These are phyloP conservation scores for Globisporangium apiculatum DNA, from an alignment of 352 stramenopile species.

Conservation along the genomic window DNA sequence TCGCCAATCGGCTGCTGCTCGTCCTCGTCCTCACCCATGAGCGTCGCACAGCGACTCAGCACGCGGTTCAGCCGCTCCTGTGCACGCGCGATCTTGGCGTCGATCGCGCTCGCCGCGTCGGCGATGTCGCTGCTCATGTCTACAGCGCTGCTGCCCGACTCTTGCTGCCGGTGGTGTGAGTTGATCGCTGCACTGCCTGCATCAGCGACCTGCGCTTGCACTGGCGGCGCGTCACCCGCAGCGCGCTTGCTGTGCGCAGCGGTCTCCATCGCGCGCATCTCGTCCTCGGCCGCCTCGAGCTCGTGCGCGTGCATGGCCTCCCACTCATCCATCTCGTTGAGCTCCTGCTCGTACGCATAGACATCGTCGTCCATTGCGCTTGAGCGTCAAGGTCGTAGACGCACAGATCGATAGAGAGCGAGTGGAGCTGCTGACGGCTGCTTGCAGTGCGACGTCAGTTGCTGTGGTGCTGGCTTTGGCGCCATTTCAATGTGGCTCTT, in stretches of 20 bases:
- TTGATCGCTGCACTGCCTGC: too few relatives aligned
- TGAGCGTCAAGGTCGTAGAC: background rate
- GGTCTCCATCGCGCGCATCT: conserved; percentile 50
- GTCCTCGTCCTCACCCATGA: conserved; percentile 41
- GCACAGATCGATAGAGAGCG: background rate
- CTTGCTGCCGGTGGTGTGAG: background rate
- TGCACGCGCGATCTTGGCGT: conserved; percentile 26
- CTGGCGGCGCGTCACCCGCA: background rate
- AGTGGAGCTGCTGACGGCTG: background rate
- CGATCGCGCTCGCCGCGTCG: conserved; percentile 7
- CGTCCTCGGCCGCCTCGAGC: conserved; percentile 71
- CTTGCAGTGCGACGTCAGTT: background rate
- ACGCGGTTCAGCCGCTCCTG: conserved; percentile 45
- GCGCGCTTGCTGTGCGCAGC: background rate
- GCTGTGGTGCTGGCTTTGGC: background rate
- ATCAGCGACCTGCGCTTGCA: background rate
- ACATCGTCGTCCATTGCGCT: conserved; percentile 47
- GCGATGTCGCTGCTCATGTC: background rate
- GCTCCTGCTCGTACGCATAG: conserved; percentile 74
- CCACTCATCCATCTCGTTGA: conserved; percentile 76
- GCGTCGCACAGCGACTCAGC: conserved; percentile 50
- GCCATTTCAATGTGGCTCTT: background rate
- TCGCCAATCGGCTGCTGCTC: too few relatives aligned
- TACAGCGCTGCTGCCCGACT: background rate
- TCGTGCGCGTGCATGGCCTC: conserved; percentile 74